Conservation (phyloP, 306 rosid genomes). For the Dalbergia cochinchinensis region DNA sequence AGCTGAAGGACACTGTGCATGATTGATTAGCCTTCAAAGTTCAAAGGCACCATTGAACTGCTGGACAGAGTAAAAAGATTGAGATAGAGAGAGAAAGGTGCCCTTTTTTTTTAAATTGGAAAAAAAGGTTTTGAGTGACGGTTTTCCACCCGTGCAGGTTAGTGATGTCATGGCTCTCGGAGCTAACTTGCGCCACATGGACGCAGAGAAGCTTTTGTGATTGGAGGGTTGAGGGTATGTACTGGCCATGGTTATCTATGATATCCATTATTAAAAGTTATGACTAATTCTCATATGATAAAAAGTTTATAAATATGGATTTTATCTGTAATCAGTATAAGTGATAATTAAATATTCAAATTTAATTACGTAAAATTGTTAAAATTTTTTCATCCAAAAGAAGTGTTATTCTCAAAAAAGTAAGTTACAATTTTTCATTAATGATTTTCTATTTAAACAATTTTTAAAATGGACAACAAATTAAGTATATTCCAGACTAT, state of each 20-base stretch:
- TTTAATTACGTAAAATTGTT: no score
- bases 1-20: conserved; percentile 53
- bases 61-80: conserved; percentile 10
- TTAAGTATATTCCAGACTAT: no score
- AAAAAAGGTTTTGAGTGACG: conserved; percentile 38
- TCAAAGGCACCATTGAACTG: conserved; percentile 50
- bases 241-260: neutral
- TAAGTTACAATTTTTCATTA: no score
- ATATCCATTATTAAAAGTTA: no score
- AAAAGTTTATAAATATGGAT: no score
- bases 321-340: no score
- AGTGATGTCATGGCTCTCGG: neutral
- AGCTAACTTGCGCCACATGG: conserved; percentile 46
- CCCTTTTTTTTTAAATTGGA: conserved; percentile 30
- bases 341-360: no score
- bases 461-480: no score
- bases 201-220: neutral
- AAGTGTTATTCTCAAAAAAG: no score
- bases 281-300: no score
- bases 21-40: conserved; percentile 58
- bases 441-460: no score
- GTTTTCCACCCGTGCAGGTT: conserved; percentile 31
- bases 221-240: neutral
- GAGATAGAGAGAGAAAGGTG: conserved; percentile 44
- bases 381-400: no score